Conservation (phyloP, 75 land plant genomes). For the Gnetum montanum region DNA sequence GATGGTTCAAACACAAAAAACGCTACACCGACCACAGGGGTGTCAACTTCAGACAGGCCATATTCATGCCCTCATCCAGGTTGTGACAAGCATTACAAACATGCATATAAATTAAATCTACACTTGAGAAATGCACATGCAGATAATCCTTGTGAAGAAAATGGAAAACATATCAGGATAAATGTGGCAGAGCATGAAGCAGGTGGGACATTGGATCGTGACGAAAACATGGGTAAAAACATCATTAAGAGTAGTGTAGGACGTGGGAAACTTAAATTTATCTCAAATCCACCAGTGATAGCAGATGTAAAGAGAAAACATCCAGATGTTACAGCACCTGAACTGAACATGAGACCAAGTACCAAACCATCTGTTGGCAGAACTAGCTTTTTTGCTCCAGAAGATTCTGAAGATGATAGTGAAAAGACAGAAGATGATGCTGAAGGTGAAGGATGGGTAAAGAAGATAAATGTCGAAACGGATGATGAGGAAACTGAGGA, state of each 20-base stretch:
- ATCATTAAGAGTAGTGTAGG: conserved; percentile 19
- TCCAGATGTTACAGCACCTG: background rate
- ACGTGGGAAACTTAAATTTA: conserved; percentile 31
- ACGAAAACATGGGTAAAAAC: conserved; percentile 19
- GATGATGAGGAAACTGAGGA: conserved; percentile 56
- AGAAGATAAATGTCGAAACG: conserved; percentile 1
- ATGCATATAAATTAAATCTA: conserved; percentile 89
- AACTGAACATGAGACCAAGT: conserved; percentile 8
- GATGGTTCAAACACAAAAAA: conserved; percentile 22
- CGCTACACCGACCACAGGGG: conserved; percentile 19
- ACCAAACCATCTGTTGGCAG: conserved; percentile 9
- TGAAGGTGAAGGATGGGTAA: conserved; percentile 47
- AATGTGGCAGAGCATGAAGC: conserved; percentile 38
- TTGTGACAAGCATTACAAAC: conserved; percentile 84
- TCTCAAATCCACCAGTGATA: conserved; percentile 35
- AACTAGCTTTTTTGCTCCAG: conserved; percentile 21
- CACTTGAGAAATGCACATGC: conserved; percentile 72
- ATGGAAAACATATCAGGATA: conserved; percentile 13
- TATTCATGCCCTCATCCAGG: conserved; percentile 80
- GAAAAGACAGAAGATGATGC: conserved; percentile 86
- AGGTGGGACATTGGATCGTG: conserved; percentile 53
- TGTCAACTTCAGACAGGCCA: conserved; percentile 62
- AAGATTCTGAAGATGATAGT: conserved; percentile 47
- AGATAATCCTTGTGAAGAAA: conserved; percentile 36
- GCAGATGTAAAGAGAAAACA: conserved; percentile 29